phyloP scores from a whole-genome alignment of 768 basidiomycete genomes.

The Tricholoma sp. region DNA sequence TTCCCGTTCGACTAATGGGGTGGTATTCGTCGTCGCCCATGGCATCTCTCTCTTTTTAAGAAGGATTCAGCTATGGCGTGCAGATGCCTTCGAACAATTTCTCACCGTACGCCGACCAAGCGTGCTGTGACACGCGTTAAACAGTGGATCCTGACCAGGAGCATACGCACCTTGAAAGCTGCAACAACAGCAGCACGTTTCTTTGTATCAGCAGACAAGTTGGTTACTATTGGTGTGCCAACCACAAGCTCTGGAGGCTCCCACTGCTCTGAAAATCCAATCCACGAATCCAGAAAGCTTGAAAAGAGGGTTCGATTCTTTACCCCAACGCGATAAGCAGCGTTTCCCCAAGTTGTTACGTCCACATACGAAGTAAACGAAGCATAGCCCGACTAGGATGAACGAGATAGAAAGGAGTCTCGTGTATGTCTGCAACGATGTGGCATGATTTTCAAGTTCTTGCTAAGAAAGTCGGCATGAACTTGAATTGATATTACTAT shows the following conservation, averaged over 20 bases:
- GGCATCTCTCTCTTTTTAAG: constrained; percentile 70
- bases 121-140: constrained; percentile 47
- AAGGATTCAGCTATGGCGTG: constrained; percentile 7
- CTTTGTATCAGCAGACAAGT: constrained; percentile 46
- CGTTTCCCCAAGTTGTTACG: background rate
- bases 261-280: constrained; percentile 38
- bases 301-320: constrained; percentile 16
- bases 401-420: background rate
- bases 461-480: background rate
- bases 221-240: constrained; percentile 15
- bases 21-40: constrained; percentile 94
- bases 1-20: constrained; percentile 68
- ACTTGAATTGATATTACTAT: no score
- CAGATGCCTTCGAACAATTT: background rate
- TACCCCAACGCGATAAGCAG: background rate
- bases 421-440: background rate
- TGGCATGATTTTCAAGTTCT: background rate
- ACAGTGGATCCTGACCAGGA: background rate
- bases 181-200: constrained; percentile 68
- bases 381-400: constrained; percentile 5
- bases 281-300: constrained; percentile 29
- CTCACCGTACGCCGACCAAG: constrained; percentile 82
- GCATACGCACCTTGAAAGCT: constrained; percentile 66
- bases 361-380: constrained; percentile 11
- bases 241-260: constrained; percentile 13